Evolutionary conservation across 805 yeast genomes (phyloP).

Genomic region (Nakazawaea wickerhamii): DNA sequence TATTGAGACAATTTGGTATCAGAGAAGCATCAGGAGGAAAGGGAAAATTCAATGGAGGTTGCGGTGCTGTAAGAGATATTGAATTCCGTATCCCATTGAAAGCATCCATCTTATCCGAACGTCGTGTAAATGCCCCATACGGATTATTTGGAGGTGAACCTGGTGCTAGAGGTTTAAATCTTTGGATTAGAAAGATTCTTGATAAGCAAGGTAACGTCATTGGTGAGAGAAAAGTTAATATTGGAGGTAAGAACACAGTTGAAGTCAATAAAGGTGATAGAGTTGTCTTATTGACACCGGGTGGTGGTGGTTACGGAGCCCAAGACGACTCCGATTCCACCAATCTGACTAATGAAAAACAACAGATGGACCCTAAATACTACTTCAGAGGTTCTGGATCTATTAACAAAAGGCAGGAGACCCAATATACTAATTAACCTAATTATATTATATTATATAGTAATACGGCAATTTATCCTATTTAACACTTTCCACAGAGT

Average conservation of each 20-base stretch:
- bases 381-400: constrained; percentile 26
- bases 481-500: neutral
- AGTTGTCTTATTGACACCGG: constrained; percentile 67
- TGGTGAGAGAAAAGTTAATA: constrained; percentile 35
- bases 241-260: constrained; percentile 73
- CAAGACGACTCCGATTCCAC: constrained; percentile 12
- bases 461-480: too few species aligned
- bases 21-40: constrained; percentile 75
- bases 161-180: constrained; percentile 68
- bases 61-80: constrained; percentile 81
- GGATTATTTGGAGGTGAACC: constrained; percentile 81
- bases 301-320: constrained; percentile 78
- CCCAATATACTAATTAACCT: constrained; percentile 27
- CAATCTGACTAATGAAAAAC: constrained; percentile 10
- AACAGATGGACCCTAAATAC: constrained; percentile 13
- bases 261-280: constrained; percentile 57
- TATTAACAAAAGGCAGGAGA: constrained; percentile 23
- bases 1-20: constrained; percentile 65
- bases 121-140: constrained; percentile 80
- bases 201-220: constrained; percentile 25
- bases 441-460: too few species aligned
- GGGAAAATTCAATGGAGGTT: constrained; percentile 72
- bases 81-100: constrained; percentile 70
- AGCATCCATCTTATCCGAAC: constrained; percentile 79
- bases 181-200: constrained; percentile 35